Evolutionary conservation across 805 yeast species (phyloP), one percentile per base, ranked within the genome.

Genomic region (Barnettozyma sp.): DNA sequence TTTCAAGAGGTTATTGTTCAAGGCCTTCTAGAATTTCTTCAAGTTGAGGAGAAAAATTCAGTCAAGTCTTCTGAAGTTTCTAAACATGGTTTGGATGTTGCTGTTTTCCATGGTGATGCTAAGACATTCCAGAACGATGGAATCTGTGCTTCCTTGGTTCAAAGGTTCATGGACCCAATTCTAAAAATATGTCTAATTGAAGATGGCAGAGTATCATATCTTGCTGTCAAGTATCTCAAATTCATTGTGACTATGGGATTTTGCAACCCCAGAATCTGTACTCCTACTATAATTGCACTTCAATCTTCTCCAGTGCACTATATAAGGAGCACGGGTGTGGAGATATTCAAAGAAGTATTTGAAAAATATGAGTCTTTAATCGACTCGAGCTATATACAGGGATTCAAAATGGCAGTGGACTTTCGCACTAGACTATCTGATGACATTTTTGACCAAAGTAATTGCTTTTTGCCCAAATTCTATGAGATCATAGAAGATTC

Each of bases 361-460:
- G 78, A 71, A 15, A 80, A 77, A 41, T 76, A 82, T 49, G 90
- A 82, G 51, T 71, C 85, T 2, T 64, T 86, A 50, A 71, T 83
- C 16, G 88, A 81, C 32, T 58, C 77, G 6, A 68, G 76, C 34
- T 76, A 83, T 44, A 55, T 66, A 3, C 82, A 77, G 38, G 92
- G 90, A 0, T 49, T 84, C 6, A 70, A 58, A 35, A 41, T 65
- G 17, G 83, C 86, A 0, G 66, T 70, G 3, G 49, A 55, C 0
- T 78, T 74, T 49, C 47, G 71, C 26, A 44, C 50, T 19, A 46
- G 47, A 14, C 30, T 59, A 1, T 41, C 62, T 0, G 26, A 39
- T 3, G 49, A 55, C 5, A 39, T 63, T 4, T 46, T 56, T 20
- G 42, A 34, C 2, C 68, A 65, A 22, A 44, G 43, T 3, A 33